phyloP scores from a whole-genome alignment of 2,329 filamentous ascomycete species.

The Clonostachys solani region DNA sequence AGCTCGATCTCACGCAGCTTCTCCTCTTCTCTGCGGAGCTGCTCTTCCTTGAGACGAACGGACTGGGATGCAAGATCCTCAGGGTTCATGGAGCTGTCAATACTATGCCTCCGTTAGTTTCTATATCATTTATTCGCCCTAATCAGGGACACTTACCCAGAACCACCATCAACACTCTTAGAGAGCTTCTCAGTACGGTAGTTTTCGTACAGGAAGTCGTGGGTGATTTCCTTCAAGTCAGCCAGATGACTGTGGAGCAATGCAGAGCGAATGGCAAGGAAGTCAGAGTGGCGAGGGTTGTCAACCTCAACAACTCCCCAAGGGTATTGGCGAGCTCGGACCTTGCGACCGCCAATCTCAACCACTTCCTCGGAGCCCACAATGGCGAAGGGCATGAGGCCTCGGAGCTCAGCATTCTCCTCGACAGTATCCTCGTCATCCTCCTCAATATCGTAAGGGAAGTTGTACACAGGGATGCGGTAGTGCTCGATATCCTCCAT shows the following conservation, averaged over 20 bases:
- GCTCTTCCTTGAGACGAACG: slow-evolving; percentile 98
- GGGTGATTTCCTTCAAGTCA: slow-evolving; percentile 98
- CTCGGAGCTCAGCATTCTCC: slow-evolving; percentile 95
- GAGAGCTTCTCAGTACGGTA: slow-evolving; percentile 99
- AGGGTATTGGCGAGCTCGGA: slow-evolving; percentile 94
- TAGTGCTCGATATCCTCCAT: slow-evolving; percentile 99
- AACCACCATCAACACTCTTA: slow-evolving; percentile 95
- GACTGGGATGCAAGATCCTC: slow-evolving; percentile 96
- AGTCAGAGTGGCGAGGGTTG: slow-evolving; percentile 98
- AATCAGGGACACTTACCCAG: slow-evolving; percentile 62
- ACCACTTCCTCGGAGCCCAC: slow-evolving; percentile 95
- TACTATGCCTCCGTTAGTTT: slow-evolving; percentile 39
- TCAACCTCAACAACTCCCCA: slow-evolving; percentile 99
- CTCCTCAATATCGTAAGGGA: slow-evolving; percentile 99
- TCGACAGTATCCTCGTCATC: slow-evolving; percentile 99
- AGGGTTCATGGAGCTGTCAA: slow-evolving; percentile 84
- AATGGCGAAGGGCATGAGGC: slow-evolving; percentile 98
- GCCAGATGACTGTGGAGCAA: slow-evolving; percentile 97
- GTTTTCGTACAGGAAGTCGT: slow-evolving; percentile 99
- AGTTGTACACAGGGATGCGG: slow-evolving; percentile 99
- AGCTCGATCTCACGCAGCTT: slow-evolving; percentile 99
- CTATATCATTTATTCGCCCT: neutral
- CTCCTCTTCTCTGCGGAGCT: slow-evolving; percentile 98
- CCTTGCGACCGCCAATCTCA: slow-evolving; percentile 88
- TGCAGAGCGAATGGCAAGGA: slow-evolving; percentile 93